Conservation (phyloP, 2,329 filamentous ascomycete genomes). For the Graphilbum sp. region DNA sequence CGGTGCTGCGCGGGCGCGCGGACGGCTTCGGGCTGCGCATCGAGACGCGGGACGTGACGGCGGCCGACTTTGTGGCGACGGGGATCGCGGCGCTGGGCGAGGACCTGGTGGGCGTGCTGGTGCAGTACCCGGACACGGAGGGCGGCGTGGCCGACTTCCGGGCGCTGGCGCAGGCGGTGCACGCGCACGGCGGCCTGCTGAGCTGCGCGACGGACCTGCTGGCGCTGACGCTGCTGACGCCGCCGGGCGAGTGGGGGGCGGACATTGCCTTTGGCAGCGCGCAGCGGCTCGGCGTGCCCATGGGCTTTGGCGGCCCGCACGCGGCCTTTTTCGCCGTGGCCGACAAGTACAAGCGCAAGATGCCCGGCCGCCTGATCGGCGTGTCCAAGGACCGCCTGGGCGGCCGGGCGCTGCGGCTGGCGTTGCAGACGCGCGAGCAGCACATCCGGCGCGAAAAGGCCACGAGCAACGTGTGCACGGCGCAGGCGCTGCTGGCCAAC, state of each 20-base stretch:
- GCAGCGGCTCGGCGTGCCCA: conserved; percentile 79
- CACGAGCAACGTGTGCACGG: conserved; percentile 94
- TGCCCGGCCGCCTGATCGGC: conserved; percentile 79
- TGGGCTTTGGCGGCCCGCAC: conserved; percentile 88
- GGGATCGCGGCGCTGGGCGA: conserved; percentile 58
- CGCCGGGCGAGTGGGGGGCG: conserved; percentile 85
- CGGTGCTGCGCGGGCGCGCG: conserved; percentile 69
- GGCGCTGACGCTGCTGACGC: conserved; percentile 71
- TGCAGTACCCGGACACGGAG: conserved; percentile 88
- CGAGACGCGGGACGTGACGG: conserved; percentile 53
- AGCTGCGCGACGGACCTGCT: conserved; percentile 81
- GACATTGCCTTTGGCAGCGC: conserved; percentile 91
- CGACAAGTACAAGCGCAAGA: conserved; percentile 87
- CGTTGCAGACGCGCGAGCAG: conserved; percentile 86
- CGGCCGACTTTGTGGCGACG: conserved; percentile 39
- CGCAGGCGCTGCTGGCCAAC: conserved; percentile 83
- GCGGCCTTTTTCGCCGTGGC: conserved; percentile 89
- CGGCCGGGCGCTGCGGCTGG: conserved; percentile 63
- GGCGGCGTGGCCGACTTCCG: conserved; percentile 66
- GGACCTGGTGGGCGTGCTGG: conserved; percentile 73
- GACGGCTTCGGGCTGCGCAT: conserved; percentile 83
- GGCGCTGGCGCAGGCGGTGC: conserved; percentile 56
- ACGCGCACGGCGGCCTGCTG: conserved; percentile 62
- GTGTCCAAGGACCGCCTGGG: conserved; percentile 83
- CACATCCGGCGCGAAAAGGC: conserved; percentile 94